These are phyloP conservation scores for Cryptococcus sp. DNA, from an alignment of 1,284 basidiomycete genomes.

Conservation along the genomic window DNA sequence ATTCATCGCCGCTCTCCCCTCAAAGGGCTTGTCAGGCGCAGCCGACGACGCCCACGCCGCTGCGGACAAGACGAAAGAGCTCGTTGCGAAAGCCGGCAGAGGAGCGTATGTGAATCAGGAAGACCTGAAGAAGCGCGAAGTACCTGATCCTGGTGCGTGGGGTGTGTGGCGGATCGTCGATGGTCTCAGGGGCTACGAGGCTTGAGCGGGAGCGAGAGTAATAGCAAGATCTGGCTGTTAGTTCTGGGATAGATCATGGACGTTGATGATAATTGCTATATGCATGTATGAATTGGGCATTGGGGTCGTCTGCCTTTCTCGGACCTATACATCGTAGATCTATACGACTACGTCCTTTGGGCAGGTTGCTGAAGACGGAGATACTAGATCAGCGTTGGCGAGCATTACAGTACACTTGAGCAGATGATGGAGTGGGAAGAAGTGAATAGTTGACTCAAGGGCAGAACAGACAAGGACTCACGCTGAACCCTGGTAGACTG, in stretches of 20 bases:
- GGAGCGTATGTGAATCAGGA: constrained; percentile 84
- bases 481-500: constrained; percentile 15
- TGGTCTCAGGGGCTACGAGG: constrained; percentile 38
- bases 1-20: constrained; percentile 64
- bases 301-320: too few relatives aligned
- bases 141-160: constrained; percentile 89
- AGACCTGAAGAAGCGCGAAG: constrained; percentile 65
- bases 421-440: not conserved
- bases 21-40: constrained; percentile 59
- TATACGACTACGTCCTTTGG: not conserved
- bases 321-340: not conserved
- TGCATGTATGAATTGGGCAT: too few relatives aligned
- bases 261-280: too few relatives aligned
- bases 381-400: too few relatives aligned
- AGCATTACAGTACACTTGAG: too few relatives aligned
- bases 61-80: constrained; percentile 67
- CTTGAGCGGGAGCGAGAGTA: not conserved
- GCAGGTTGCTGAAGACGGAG: too few relatives aligned
- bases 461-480: constrained; percentile 7
- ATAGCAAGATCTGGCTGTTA: not conserved
- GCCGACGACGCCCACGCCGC: constrained; percentile 67
- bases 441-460: not conserved
- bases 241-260: not conserved
- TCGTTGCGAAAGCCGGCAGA: constrained; percentile 83
- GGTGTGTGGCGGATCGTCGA: constrained; percentile 60